phyloP scores from a whole-genome alignment of 108 stramenopile species.

The Phaeodactylum tricornutum region DNA sequence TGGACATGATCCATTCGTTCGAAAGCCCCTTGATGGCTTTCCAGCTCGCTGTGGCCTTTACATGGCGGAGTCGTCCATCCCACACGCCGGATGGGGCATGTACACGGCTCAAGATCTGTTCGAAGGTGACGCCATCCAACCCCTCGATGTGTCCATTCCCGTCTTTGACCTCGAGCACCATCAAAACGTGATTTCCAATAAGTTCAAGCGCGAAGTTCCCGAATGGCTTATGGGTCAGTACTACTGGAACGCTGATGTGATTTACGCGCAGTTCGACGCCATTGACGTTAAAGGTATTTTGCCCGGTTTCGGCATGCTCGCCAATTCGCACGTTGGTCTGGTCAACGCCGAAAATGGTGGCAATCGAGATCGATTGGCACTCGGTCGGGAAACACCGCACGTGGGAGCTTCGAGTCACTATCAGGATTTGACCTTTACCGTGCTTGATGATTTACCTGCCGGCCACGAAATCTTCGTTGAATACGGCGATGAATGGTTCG shows the following conservation, averaged over 20 bases:
- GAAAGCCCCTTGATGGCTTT: too few species aligned
- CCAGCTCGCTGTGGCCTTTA: conserved; percentile 36
- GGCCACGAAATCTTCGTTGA: conserved; percentile 64
- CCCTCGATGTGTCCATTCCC: conserved; percentile 2
- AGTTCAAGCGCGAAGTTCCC: background rate
- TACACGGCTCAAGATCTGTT: conserved; percentile 20
- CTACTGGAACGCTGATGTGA: conserved; percentile 9
- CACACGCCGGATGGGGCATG: conserved; percentile 35
- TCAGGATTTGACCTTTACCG: too few species aligned
- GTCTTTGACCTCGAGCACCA: conserved; percentile 3
- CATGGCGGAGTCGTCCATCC: conserved; percentile 41
- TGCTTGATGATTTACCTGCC: too few species aligned
- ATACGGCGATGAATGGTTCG: conserved; percentile 38
- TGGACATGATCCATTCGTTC: too few species aligned
- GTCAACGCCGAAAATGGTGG: too few species aligned
- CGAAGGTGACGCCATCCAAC: background rate
- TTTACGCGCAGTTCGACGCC: conserved; percentile 14
- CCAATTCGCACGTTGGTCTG: conserved; percentile 32
- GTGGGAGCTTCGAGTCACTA: too few species aligned
- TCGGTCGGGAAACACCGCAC: too few species aligned
- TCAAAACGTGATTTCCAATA: background rate
- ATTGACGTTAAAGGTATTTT: conserved; percentile 12
- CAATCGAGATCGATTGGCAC: too few species aligned
- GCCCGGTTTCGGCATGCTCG: conserved; percentile 37
- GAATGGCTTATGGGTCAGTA: conserved; percentile 17